Evolutionary conservation across 83 land plant species (phyloP).

Genomic region (Thuja plicata): DNA sequence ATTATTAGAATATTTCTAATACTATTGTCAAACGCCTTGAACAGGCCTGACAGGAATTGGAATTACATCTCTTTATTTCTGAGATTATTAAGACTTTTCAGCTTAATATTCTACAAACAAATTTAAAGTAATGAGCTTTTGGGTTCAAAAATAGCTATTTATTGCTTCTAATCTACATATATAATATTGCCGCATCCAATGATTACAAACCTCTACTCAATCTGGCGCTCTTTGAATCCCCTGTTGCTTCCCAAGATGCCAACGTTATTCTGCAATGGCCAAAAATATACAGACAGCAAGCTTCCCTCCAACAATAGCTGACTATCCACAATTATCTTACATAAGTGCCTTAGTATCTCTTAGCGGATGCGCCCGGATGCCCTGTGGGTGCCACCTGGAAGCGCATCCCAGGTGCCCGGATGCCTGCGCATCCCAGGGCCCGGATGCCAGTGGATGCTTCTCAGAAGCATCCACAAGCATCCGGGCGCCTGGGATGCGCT

Average conservation of each 20-base stretch:
- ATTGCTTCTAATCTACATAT: neutral
- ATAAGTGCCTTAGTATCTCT: neutral
- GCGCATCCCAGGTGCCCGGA: too few relatives aligned
- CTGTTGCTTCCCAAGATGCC: neutral
- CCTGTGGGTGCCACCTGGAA: too few relatives aligned
- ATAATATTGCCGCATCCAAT: constrained; percentile 2
- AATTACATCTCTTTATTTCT: neutral
- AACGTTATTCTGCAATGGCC: constrained; percentile 2
- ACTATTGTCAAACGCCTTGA: neutral
- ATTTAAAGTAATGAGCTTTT: neutral
- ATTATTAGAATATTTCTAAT: too few relatives aligned
- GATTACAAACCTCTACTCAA: constrained; percentile 10
- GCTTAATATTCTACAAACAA: neutral
- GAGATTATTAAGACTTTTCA: neutral
- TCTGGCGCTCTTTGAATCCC: neutral
- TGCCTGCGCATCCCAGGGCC: too few relatives aligned
- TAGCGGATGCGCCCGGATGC: too few relatives aligned
- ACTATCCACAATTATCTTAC: constrained; percentile 7
- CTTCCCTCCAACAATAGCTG: neutral
- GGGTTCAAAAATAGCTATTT: neutral
- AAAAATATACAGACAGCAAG: neutral
- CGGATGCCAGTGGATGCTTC: too few relatives aligned
- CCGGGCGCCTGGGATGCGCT: too few relatives aligned
- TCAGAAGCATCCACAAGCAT: too few relatives aligned
- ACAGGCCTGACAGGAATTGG: neutral